phyloP scores from a whole-genome alignment of 2,329 filamentous ascomycete genomes.

The Domatiomyces catenatus region DNA sequence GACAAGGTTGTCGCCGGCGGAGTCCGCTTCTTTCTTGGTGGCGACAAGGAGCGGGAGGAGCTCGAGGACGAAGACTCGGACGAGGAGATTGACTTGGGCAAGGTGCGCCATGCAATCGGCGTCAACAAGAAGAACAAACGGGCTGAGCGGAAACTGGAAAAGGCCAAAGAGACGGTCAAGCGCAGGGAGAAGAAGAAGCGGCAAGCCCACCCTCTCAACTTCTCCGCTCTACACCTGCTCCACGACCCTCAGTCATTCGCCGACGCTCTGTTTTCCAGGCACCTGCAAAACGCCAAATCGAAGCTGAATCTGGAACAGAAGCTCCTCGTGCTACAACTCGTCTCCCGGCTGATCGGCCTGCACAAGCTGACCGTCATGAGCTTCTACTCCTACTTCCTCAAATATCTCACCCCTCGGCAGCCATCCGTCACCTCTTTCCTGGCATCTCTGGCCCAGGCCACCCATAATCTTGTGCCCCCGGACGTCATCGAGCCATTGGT shows the following conservation, averaged over 20 bases:
- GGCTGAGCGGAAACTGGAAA: conserved; percentile 61
- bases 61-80: conserved; percentile 77
- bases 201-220: conserved; percentile 77
- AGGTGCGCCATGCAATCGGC: conserved; percentile 66
- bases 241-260: conserved; percentile 91
- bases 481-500: conserved; percentile 82
- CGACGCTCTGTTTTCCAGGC: conserved; percentile 76
- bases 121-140: conserved; percentile 98
- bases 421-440: conserved; percentile 84
- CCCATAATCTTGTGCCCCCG: conserved; percentile 79
- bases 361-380: conserved; percentile 82
- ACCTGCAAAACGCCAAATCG: conserved; percentile 72
- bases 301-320: conserved; percentile 80
- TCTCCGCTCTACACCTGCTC: conserved; percentile 83
- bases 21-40: conserved; percentile 86
- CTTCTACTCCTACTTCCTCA: conserved; percentile 93
- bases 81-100: conserved; percentile 59
- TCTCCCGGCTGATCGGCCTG: conserved; percentile 77
- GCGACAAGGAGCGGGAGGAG: conserved; percentile 90
- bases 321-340: conserved; percentile 74
- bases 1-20: conserved; percentile 82
- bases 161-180: conserved; percentile 69
- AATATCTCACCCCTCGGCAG: conserved; percentile 76
- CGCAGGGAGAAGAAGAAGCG: conserved; percentile 75
- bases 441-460: conserved; percentile 79